A percentile compares a stretch with the other conserved stretches of the same genome.
These are phyloP conservation scores for Fusarium burgessii DNA, from an alignment of 2,329 filamentous ascomycete species.

Conservation along the genomic window DNA sequence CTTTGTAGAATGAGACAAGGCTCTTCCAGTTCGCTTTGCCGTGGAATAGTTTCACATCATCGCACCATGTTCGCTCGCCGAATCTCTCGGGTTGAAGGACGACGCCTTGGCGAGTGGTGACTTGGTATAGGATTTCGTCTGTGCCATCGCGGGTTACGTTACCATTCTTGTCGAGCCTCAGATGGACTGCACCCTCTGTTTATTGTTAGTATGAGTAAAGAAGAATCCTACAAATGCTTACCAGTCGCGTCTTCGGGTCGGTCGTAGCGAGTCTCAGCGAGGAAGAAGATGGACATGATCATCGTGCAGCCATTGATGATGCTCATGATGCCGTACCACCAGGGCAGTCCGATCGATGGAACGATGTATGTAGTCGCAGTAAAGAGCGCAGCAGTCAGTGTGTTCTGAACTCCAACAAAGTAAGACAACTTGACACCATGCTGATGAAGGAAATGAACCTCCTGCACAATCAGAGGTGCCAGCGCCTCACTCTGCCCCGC, in stretches of 20 bases:
- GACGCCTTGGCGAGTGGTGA: conserved; percentile 10
- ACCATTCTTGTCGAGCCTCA: not conserved
- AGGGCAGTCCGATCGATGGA: not conserved
- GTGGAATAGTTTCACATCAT: not conserved
- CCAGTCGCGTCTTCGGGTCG: conserved; percentile 14
- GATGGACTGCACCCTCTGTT: not conserved
- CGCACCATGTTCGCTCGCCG: not conserved
- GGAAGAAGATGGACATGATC: conserved; percentile 1
- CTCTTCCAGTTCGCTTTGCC: not conserved
- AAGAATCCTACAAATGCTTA: fast-evolving
- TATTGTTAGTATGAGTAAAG: fast-evolving
- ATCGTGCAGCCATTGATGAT: not conserved
- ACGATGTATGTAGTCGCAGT: conserved; percentile 11
- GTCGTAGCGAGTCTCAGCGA: conserved; percentile 6
- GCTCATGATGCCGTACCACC: conserved; percentile 23
- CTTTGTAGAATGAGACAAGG: not conserved
- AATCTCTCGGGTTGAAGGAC: conserved; percentile 10
- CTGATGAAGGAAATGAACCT: conserved; percentile 5
- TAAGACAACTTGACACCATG: conserved; percentile 1
- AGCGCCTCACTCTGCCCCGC: conserved; percentile 15
- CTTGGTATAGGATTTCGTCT: conserved; percentile 2
- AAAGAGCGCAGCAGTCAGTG: not conserved
- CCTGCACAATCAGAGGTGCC: conserved; percentile 9
- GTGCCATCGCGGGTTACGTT: not conserved
- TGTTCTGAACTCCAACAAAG: conserved; percentile 8